phyloP scores from a whole-genome alignment of 176 grass and related monocot genomes.

The Avena sativa region DNA sequence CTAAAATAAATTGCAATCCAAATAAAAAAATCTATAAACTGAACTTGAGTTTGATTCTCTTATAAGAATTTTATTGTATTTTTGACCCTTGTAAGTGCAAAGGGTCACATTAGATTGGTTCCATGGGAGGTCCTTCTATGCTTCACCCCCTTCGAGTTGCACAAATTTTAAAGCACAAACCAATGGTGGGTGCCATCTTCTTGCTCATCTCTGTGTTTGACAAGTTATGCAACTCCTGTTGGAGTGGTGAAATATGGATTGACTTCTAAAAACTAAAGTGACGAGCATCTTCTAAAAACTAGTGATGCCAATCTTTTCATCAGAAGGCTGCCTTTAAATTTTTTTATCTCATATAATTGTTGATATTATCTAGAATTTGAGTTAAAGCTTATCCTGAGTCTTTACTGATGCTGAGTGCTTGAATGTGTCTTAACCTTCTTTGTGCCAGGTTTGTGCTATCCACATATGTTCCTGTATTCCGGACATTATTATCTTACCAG shows the following conservation, averaged over 20 bases:
- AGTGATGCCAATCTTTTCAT: slow-evolving; percentile 8
- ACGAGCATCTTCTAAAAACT: neutral
- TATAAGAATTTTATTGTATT: slow-evolving; percentile 14
- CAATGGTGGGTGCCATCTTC: neutral
- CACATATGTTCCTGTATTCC: slow-evolving; percentile 87
- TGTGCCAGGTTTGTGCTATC: slow-evolving; percentile 87
- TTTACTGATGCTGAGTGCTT: neutral
- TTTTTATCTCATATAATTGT: slow-evolving; percentile 6
- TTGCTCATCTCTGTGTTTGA: neutral
- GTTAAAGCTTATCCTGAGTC: slow-evolving; percentile 17
- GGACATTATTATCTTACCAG: slow-evolving; percentile 77
- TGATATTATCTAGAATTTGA: slow-evolving; percentile 20
- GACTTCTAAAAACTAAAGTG: slow-evolving; percentile 10
- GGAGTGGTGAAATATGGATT: neutral
- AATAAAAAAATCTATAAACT: neutral
- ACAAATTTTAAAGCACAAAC: neutral
- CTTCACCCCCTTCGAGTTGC: neutral
- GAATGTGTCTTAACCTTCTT: slow-evolving; percentile 38
- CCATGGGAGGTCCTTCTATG: neutral
- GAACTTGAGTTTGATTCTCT: slow-evolving; percentile 7
- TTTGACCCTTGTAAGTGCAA: slow-evolving; percentile 17
- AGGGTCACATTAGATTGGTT: neutral
- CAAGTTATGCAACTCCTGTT: neutral
- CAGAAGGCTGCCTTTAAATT: neutral
- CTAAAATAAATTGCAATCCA: neutral